Evolutionary conservation across 2,329 filamentous ascomycete genomes (phyloP), one percentile per base, ranked within the genome.

Genomic region (Sclerotinia sclerotiorum): DNA sequence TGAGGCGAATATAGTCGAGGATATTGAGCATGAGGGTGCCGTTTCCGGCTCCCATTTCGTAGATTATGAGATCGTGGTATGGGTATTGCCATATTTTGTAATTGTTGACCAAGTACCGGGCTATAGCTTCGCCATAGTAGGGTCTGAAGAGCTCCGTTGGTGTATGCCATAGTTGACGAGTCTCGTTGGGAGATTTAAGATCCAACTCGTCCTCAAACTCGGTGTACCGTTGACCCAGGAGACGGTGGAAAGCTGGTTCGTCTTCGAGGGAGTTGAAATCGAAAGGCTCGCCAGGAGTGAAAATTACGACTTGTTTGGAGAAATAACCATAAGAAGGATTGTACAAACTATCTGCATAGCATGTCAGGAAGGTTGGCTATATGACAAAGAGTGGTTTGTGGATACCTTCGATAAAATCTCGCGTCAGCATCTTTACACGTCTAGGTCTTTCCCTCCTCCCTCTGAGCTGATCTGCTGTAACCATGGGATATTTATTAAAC

Each of bases 21-120:
- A 99, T 94, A 79, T 99, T 99, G 77, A 95, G 85, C 95, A 99
- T 99, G 77, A 99, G 86, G 0, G 96, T 99, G 71, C 95, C 95
- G 76, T 97, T 94, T 75, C 95, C 95, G 51, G 95, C 95, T 65
- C 95, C 95, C 91, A 99, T 97, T 79, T 99, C 95, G 85, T 97
- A 99, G 79, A 99, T 96, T 75, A 97, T 92, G 65, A 99, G 86
- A 80, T 99, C 95, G 80, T 97, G 90, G 82, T 98, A 97, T 2
- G 95, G 95, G 78, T 95, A 98, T 68, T 93, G 87, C 56, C 97
- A 87, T 78, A 97, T 87, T 78, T 95, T 93, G 85, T 99, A 99
- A 82, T 99, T 97, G 73, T 92, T 90, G 73, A 98, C 89, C 56
- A 99, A 87, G 79, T 98, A 97, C 27, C 94, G 90, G n/a, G 94